Base-by-base conservation (phyloP, 495 filamentous ascomycete genomes). In the Arthonia radiata region DNA sequence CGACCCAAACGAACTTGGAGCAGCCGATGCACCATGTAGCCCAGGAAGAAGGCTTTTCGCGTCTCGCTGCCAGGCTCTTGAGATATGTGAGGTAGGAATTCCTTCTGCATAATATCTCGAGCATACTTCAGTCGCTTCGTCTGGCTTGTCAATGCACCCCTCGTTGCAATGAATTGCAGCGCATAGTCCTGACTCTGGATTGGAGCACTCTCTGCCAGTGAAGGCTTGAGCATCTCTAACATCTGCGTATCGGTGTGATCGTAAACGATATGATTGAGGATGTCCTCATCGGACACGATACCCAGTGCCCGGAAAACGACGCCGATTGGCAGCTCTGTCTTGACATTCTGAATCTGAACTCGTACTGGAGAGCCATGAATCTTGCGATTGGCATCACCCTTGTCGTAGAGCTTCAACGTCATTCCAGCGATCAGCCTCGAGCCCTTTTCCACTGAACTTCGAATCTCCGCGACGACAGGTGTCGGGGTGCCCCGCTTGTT, bases 111-210 rank as follows among this genome's bases (percentile, higher is more conserved):
- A 32, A 94, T 74, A 26, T 94, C 86, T 34, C 75, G 57, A 0
- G 86, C 86, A 34, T 82, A 83, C 32, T 76, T 66, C 13, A 97
- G 66, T 59, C 89, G 83, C 38, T 76, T 76, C 29, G 75, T 76
- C 35, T 79, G 59, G 14, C 68, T 67, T 30, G 73, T 63, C 13
- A 61, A 64, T 13, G 71, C 71, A 6, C 73, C 74, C 52, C 86
- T 73, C 54, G 82, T 89, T 32, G 79, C 89, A 37, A 99, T 94
- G 42, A 73, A 93, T 36, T 94, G 86, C 17, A 94, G 52, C 4
- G 86, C 86, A n/a, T 86, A 72, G 38, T 93, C 83, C 24, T 77
- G 74, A 39, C 93, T 80, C 40, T 97, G 86, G 32, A 94, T 90
- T 30, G 81, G 73, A 39, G 89, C 82, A 5, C 79, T 79, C 47